phyloP scores from a whole-genome alignment of 768 basidiomycete genomes.

The Tylopilus sp. region DNA sequence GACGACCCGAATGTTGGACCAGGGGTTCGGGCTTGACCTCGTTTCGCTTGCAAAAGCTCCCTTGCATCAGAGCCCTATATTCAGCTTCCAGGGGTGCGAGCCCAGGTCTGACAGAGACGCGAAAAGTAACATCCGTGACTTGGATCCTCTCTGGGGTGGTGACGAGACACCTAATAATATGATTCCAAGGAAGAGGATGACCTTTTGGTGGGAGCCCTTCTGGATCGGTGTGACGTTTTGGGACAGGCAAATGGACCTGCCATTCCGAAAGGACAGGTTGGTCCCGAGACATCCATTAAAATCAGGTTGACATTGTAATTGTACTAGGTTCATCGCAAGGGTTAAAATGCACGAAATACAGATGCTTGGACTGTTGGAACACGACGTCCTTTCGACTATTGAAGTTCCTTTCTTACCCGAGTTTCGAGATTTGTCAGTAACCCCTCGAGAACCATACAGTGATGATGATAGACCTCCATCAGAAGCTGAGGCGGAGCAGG shows the following conservation, averaged over 20 bases:
- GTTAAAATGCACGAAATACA: slow-evolving; percentile 98
- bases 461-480: slow-evolving; percentile 39
- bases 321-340: slow-evolving; percentile 77
- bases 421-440: slow-evolving; percentile 29
- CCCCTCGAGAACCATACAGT: slow-evolving; percentile 32
- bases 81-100: slow-evolving; percentile 76
- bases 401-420: slow-evolving; percentile 77
- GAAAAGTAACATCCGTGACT: slow-evolving; percentile 43
- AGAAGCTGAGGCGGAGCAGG: slow-evolving; percentile 63
- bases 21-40: slow-evolving; percentile 87
- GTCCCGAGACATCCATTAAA: neutral
- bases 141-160: slow-evolving; percentile 76
- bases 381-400: slow-evolving; percentile 87
- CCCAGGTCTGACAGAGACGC: slow-evolving; percentile 50
- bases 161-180: slow-evolving; percentile 43
- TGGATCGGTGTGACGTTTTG: slow-evolving; percentile 81
- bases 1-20: slow-evolving; percentile 89
- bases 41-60: slow-evolving; percentile 89
- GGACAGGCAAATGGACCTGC: slow-evolving; percentile 85
- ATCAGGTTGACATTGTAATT: neutral
- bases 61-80: slow-evolving; percentile 89
- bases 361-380: slow-evolving; percentile 88
- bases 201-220: slow-evolving; percentile 90
- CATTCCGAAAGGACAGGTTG: slow-evolving; percentile 75
- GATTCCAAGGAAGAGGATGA: slow-evolving; percentile 44